Evolutionary conservation across 805 yeast genomes (phyloP), one percentile per base, ranked within the genome.

Genomic region (Saccharomycopsis sp.): DNA sequence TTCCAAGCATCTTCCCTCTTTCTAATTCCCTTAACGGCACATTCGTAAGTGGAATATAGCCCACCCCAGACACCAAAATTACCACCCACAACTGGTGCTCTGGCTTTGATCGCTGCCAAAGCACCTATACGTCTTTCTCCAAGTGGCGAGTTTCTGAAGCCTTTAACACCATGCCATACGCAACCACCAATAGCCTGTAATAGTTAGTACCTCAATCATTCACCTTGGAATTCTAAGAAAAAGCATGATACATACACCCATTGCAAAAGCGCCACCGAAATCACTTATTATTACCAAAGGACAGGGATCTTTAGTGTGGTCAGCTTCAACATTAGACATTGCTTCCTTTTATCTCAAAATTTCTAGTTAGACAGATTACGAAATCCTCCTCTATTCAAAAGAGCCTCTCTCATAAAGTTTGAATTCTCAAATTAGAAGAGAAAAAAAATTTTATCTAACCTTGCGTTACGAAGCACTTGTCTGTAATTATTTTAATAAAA

Each of bases 1-100:
- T 92, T 92, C 84, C 95, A 84, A 5, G 97, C 95, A 62, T 92
- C 98, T 63, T 92, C 98, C 69, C 96, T 85, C 64, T 86, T 83
- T 70, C 98, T 83, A 32, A 92, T 75, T 2, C 89, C 95, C 63
- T 89, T 92, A 35, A 92, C 94, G 12, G 88, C 74, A 70, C 98
- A 92, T 64, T 92, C 98, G 58, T 79, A 92, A 10, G 94, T 81
- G 25, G 96, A 86, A 60, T 92, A 92, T 54, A 92, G 68, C 47
- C 98, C 98, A 71, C 98, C 98, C 98, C 98, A 92, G 30, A 85
- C 95, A 67, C 98, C 98, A 57, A 92, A 89, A 64, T 92, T 92
- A 58, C 98, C 98, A 52, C 98, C 98, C 41, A 89, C 87, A 37
- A 89, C 96, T 30, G 99, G 99, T 2, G 96, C 97, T 62, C 98